phyloP scores from a whole-genome alignment of 1,284 basidiomycete genomes.

The Moniliophthora roreri region DNA sequence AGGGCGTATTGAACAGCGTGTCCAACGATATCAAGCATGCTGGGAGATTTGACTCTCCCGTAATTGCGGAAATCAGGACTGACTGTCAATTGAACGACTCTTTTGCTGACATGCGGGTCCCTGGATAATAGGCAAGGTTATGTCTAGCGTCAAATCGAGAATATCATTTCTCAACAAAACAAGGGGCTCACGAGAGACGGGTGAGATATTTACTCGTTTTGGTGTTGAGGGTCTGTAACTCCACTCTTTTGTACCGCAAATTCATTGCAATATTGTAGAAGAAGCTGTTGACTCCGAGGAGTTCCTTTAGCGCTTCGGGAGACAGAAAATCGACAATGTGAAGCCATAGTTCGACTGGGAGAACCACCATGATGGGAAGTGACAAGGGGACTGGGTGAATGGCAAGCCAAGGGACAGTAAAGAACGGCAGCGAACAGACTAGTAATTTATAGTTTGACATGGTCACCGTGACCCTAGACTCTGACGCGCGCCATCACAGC shows the following conservation, averaged over 20 bases:
- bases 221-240: constrained; percentile 21
- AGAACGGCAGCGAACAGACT: not conserved
- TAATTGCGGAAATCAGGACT: constrained; percentile 14
- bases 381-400: not conserved
- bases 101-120: constrained; percentile 23
- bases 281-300: constrained; percentile 35
- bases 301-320: constrained; percentile 23
- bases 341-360: constrained; percentile 41
- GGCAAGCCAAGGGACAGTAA: not conserved
- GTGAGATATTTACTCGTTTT: constrained; percentile 23
- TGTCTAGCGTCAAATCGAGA: not conserved
- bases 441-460: too few relatives aligned
- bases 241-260: constrained; percentile 32
- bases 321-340: constrained; percentile 34
- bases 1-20: constrained; percentile 5
- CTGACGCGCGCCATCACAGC: too few relatives aligned
- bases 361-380: constrained; percentile 15
- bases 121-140: constrained; percentile 17
- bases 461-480: too few relatives aligned
- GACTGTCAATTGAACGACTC: constrained; percentile 17
- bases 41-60: not conserved
- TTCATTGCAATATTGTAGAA: constrained; percentile 41
- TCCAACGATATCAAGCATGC: constrained; percentile 2
- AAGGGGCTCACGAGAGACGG: constrained; percentile 31
- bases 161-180: not conserved